Conservation (phyloP, 2,329 filamentous ascomycete species). For the Chaetomium strumarium region DNA sequence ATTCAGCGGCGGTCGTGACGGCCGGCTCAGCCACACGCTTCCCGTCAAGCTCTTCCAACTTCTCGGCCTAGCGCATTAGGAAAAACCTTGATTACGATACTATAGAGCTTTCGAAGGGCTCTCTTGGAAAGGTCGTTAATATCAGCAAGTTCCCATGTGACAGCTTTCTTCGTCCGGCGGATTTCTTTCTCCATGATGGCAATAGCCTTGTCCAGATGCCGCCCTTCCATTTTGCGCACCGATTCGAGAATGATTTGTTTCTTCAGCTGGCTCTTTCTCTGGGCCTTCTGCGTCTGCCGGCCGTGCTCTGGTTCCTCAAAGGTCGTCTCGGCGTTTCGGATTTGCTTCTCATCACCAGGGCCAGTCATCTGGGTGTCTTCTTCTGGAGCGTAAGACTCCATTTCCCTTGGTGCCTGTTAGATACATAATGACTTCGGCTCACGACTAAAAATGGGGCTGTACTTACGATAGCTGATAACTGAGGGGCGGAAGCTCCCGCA, state of each 20-base stretch:
- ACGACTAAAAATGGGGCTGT: too few species aligned
- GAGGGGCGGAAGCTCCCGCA: too few species aligned
- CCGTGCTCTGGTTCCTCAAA: too few species aligned
- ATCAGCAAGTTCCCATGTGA: conserved; percentile 55
- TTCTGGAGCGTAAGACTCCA: too few species aligned
- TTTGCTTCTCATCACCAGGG: too few species aligned
- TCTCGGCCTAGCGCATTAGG: conserved; percentile 32
- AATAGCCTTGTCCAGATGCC: conserved; percentile 74
- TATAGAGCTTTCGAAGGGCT: conserved; percentile 48
- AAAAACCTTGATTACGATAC: conserved; percentile 37
- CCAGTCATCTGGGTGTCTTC: too few species aligned
- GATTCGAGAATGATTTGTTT: conserved; percentile 88
- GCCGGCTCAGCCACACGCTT: conserved; percentile 20
- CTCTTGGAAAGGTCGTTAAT: conserved; percentile 52
- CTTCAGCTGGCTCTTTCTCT: conserved; percentile 68
- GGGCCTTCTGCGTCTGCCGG: too few species aligned
- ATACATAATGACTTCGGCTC: too few species aligned
- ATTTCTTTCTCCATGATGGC: conserved; percentile 86
- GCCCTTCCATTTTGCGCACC: conserved; percentile 72
- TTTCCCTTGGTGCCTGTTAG: too few species aligned
- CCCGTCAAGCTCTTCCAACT: conserved; percentile 30
- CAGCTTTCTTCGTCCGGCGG: conserved; percentile 59
- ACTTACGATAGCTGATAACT: too few species aligned
- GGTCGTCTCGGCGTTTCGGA: too few species aligned
- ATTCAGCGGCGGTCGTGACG: conserved; percentile 22